These are phyloP conservation scores for Solanum boliviense DNA, from an alignment of 257 asterid genomes.

Conservation along the genomic window DNA sequence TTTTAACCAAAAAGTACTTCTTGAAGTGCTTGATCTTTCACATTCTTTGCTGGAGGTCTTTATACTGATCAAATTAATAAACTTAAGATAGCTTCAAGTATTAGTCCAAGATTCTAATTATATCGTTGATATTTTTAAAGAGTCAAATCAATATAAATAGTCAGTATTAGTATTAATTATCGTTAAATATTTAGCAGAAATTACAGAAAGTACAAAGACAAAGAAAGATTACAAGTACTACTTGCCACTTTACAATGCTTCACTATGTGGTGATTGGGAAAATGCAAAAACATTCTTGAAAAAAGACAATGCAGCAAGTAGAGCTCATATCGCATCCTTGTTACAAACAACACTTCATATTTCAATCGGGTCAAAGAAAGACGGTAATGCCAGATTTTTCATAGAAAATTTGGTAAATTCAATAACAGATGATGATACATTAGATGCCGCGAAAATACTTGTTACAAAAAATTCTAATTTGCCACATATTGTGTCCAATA, in stretches of 20 bases:
- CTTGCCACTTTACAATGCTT: background rate
- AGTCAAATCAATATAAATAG: background rate
- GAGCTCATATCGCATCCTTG: background rate
- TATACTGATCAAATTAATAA: too few species aligned
- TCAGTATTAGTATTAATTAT: background rate
- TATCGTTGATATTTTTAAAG: background rate
- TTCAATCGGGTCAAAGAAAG: background rate
- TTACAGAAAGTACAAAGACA: background rate
- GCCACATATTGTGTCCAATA: slow-evolving; percentile 15
- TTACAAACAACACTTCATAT: background rate
- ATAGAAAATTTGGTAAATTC: slow-evolving; percentile 5
- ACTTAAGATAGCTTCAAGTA: too few species aligned
- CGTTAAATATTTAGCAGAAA: background rate
- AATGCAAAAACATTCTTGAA: background rate
- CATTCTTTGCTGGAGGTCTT: too few species aligned
- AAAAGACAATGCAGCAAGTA: background rate
- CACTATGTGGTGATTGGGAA: background rate
- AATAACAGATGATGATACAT: slow-evolving; percentile 8
- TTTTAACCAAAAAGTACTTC: too few species aligned
- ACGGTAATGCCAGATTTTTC: background rate
- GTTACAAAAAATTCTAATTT: slow-evolving; percentile 13
- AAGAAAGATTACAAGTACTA: background rate
- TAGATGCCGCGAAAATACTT: slow-evolving; percentile 16
- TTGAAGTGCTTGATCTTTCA: too few species aligned
- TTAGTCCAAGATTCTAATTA: too few species aligned